Percentiles rank a stretch among this genome's conserved stretches.
phyloP scores from a whole-genome alignment of 257 asterid genomes.

The Plectranthus barbatus region DNA sequence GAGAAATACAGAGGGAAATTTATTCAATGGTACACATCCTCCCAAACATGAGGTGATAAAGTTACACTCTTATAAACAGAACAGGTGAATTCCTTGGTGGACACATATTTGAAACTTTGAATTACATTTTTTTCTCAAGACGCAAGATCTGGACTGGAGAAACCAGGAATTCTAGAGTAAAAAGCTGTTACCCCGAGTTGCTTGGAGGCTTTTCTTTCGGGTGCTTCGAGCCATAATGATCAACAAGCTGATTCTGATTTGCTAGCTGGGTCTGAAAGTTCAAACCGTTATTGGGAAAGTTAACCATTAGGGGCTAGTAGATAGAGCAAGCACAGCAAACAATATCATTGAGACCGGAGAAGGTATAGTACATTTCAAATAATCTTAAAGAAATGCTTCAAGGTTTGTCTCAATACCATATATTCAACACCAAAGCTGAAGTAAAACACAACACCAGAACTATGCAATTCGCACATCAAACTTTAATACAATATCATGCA shows the following conservation, averaged over 20 bases:
- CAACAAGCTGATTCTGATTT: conserved; percentile 74
- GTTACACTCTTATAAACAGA: conserved; percentile 22
- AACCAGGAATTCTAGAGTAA: not conserved
- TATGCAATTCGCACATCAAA: not conserved
- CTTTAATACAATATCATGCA: not conserved
- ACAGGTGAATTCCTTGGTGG: conserved; percentile 16
- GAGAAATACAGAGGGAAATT: conserved; percentile 6
- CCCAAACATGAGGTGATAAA: not conserved
- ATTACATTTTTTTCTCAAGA: conserved; percentile 20
- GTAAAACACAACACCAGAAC: not conserved
- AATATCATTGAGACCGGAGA: not conserved
- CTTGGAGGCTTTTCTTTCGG: conserved; percentile 87
- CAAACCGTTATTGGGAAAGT: not conserved
- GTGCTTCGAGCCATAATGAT: conserved; percentile 87
- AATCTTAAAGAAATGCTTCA: not conserved
- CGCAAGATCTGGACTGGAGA: conserved; percentile 3
- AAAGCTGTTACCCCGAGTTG: conserved; percentile 47
- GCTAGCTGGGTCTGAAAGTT: conserved; percentile 70
- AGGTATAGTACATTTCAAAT: not conserved
- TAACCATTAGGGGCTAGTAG: not conserved
- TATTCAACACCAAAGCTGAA: not conserved
- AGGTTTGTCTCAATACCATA: not conserved
- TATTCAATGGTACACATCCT: conserved; percentile 14
- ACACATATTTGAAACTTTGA: conserved; percentile 2
- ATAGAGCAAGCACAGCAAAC: not conserved